Conservation (phyloP, 768 basidiomycete genomes). For the Favolaschia claudopus region DNA sequence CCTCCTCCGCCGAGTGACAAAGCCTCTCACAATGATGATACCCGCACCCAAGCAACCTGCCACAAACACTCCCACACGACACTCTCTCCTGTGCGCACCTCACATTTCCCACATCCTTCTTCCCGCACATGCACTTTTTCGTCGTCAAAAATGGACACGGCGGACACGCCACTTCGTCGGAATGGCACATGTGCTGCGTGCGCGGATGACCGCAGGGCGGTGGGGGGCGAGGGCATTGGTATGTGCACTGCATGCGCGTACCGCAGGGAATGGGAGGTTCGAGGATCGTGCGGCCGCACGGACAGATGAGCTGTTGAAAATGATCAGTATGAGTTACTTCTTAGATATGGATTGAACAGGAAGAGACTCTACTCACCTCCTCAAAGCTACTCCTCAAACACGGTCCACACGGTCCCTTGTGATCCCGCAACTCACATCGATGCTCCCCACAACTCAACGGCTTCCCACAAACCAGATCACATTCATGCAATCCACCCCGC, state of each 20-base stretch:
- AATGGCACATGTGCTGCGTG: constrained; percentile 84
- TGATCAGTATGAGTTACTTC: constrained; percentile 8
- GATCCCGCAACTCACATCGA: constrained; percentile 80
- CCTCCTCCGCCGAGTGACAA: constrained; percentile 73
- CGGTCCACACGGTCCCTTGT: constrained; percentile 80
- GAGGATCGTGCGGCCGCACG: constrained; percentile 85
- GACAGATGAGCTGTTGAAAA: constrained; percentile 67
- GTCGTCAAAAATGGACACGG: constrained; percentile 85
- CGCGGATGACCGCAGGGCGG: constrained; percentile 86
- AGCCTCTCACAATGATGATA: constrained; percentile 85
- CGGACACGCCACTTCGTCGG: constrained; percentile 73
- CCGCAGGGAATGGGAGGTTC: constrained; percentile 93
- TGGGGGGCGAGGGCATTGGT: constrained; percentile 76
- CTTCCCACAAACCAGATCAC: constrained; percentile 83
- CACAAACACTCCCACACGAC: constrained; percentile 84
- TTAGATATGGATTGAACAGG: background rate
- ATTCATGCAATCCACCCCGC: constrained; percentile 78
- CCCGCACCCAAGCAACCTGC: constrained; percentile 81
- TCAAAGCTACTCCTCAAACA: constrained; percentile 93
- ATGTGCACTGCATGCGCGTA: constrained; percentile 76
- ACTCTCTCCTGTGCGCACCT: constrained; percentile 85
- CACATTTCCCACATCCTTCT: constrained; percentile 80
- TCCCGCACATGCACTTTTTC: constrained; percentile 90
- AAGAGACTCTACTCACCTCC: constrained; percentile 60
- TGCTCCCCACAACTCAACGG: constrained; percentile 79